Evolutionary conservation across 208 protist genomes (phyloP).

Genomic region (Sergeia podlipaevii): DNA sequence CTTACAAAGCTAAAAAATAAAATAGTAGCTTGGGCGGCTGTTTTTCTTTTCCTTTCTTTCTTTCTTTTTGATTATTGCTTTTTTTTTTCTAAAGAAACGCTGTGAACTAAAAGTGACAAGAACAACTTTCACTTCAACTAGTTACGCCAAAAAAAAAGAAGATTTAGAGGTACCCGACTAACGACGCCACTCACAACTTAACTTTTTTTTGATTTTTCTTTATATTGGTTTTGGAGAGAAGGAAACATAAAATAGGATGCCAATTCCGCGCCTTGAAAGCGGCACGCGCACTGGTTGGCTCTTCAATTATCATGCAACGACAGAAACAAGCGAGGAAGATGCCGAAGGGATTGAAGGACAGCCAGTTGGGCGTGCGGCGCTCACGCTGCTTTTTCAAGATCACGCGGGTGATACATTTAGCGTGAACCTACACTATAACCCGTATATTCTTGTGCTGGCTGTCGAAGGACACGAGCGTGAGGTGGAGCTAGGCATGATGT

Average conservation of each 20-base stretch:
- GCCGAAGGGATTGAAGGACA: constrained; percentile 21
- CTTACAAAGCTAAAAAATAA: too few species aligned
- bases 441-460: constrained; percentile 74
- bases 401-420: constrained; percentile 78
- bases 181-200: background rate
- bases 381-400: constrained; percentile 81
- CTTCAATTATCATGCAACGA: constrained; percentile 88
- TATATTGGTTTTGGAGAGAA: background rate
- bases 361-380: constrained; percentile 30
- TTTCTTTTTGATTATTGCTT: constrained; percentile 2
- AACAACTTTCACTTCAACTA: too few species aligned
- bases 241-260: constrained; percentile 4
- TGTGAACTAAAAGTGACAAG: too few species aligned
- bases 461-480: constrained; percentile 89
- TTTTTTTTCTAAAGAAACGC: background rate
- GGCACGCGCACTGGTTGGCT: constrained; percentile 82
- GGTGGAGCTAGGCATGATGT: constrained; percentile 93
- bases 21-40: too few species aligned
- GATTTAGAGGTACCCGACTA: too few species aligned
- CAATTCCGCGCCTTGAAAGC: constrained; percentile 44
- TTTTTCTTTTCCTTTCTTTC: constrained; percentile 4
- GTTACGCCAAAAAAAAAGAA: too few species aligned
- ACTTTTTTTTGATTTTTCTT: constrained; percentile 1
- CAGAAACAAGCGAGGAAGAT: constrained; percentile 25
- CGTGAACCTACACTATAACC: constrained; percentile 66